Conservation (phyloP, 768 basidiomycete genomes). For the Strobilomyces confusus region DNA sequence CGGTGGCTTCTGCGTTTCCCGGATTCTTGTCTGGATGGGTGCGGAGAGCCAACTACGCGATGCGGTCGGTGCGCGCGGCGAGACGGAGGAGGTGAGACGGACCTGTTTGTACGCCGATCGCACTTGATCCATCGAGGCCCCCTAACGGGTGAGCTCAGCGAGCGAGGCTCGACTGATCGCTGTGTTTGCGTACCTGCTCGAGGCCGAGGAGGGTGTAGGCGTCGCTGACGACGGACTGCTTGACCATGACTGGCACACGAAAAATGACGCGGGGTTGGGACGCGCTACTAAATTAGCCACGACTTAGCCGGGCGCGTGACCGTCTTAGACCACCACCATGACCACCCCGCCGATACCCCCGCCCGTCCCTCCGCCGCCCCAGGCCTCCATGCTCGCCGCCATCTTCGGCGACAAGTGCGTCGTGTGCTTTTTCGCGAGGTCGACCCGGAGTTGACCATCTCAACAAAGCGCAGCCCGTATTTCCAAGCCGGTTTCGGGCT, state of each 20-base stretch:
- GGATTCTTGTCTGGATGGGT: constrained; percentile 80
- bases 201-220: constrained; percentile 48
- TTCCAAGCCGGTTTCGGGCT: constrained; percentile 98
- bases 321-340: constrained; percentile 9
- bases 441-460: constrained; percentile 14
- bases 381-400: constrained; percentile 32
- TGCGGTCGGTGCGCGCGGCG: not conserved
- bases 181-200: constrained; percentile 39
- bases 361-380: constrained; percentile 3
- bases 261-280: constrained; percentile 25
- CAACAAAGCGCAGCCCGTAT: constrained; percentile 72
- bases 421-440: not conserved
- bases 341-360: not conserved
- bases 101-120: constrained; percentile 71
- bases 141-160: constrained; percentile 38
- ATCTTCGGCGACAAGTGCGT: constrained; percentile 68
- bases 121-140: constrained; percentile 57
- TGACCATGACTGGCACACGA: constrained; percentile 31
- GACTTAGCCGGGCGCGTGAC: constrained; percentile 3
- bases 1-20: constrained; percentile 59
- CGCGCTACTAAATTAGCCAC: constrained; percentile 25
- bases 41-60: constrained; percentile 51
- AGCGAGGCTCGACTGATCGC: not conserved
- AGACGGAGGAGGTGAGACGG: constrained; percentile 7
- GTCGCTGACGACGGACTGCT: constrained; percentile 33